A percentile compares a stretch with the other conserved stretches of the same genome.
These are phyloP conservation scores for Anisodus tanguticus DNA, from an alignment of 257 asterid genomes.

Conservation along the genomic window DNA sequence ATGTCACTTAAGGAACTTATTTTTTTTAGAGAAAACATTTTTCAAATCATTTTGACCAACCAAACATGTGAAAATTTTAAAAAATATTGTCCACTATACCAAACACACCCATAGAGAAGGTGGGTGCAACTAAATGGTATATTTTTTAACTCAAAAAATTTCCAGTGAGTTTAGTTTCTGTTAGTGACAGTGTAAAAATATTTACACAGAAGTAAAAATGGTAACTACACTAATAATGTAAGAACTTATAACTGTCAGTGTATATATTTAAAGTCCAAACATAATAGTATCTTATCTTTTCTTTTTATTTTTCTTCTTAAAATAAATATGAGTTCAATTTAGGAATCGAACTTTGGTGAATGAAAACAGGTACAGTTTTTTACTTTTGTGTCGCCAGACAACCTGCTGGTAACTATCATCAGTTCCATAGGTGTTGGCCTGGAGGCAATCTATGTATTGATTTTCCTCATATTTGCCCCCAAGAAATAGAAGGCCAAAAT, in stretches of 20 bases:
- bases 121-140: background rate
- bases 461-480: constrained; percentile 59
- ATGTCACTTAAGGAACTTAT: background rate
- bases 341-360: background rate
- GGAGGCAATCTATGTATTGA: constrained; percentile 59
- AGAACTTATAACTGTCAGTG: background rate
- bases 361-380: constrained; percentile 63
- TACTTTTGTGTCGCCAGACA: constrained; percentile 70
- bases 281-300: background rate
- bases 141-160: background rate
- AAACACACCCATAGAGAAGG: background rate
- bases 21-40: background rate
- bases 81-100: background rate
- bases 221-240: background rate
- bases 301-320: background rate
- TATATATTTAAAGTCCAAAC: constrained; percentile 5
- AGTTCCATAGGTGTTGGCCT: constrained; percentile 62
- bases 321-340: background rate
- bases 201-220: background rate
- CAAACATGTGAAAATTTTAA: background rate
- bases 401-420: constrained; percentile 55
- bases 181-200: background rate
- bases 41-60: background rate
- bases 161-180: background rate
- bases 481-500: constrained; percentile 32